phyloP scores from a whole-genome alignment of 2,329 filamentous ascomycete species.

The Torrubiella hemipterigena region DNA sequence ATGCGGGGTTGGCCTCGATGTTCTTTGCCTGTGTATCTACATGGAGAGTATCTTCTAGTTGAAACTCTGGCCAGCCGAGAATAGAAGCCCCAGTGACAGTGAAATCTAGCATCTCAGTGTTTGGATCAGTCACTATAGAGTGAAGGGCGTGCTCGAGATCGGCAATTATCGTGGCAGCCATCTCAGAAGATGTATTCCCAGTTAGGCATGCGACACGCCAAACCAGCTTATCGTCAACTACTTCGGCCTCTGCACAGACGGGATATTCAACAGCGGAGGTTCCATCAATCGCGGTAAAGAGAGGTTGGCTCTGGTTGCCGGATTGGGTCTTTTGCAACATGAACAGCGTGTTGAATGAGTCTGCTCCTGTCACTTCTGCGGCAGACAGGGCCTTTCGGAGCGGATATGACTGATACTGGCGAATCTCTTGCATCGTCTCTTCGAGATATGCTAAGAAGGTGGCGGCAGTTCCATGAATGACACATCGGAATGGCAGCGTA shows the following conservation, averaged over 20 bases:
- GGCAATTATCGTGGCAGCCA: constrained; percentile 38
- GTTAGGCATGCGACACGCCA: constrained; percentile 66
- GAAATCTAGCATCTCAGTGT: constrained; percentile 43
- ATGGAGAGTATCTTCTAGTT: constrained; percentile 3
- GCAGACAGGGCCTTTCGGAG: constrained; percentile 53
- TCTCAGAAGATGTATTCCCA: constrained; percentile 30
- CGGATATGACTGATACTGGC: constrained; percentile 66
- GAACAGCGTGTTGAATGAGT: constrained; percentile 44
- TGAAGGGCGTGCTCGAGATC: constrained; percentile 47
- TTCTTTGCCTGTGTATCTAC: no score
- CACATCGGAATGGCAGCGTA: constrained; percentile 62
- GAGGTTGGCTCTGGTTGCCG: constrained; percentile 3
- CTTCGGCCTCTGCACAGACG: constrained; percentile 70
- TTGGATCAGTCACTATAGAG: constrained; percentile 37
- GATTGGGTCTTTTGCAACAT: constrained; percentile 32
- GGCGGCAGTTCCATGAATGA: constrained; percentile 55
- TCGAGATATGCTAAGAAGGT: constrained; percentile 66
- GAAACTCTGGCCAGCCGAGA: constrained; percentile 42
- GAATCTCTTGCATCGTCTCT: constrained; percentile 50
- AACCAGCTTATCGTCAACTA: constrained; percentile 37
- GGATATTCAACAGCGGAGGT: constrained; percentile 67
- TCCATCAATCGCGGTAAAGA: constrained; percentile 54
- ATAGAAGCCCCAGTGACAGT: constrained; percentile 42
- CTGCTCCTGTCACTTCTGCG: constrained; percentile 19
- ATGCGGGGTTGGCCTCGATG: not conserved